Evolutionary conservation across 2,329 filamentous ascomycete species (phyloP).

Genomic region (Cryphonectria radicalis): DNA sequence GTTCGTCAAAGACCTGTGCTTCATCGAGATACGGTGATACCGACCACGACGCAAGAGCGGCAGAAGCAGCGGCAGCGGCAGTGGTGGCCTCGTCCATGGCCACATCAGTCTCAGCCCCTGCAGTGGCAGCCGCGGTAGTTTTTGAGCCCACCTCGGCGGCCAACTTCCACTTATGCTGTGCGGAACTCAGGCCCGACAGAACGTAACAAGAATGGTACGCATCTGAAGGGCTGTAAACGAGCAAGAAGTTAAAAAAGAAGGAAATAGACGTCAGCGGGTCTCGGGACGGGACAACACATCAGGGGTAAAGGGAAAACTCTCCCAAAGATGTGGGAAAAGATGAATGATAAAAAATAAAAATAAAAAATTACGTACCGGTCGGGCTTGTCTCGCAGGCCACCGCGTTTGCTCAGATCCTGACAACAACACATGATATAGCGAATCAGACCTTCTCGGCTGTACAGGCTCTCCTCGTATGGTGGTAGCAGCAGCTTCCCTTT

Average conservation of each 20-base stretch:
- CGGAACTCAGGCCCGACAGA: conserved; percentile 80
- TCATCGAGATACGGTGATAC: conserved; percentile 55
- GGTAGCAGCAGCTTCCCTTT: conserved; percentile 38
- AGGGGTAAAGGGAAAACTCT: neutral
- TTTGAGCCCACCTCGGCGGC: conserved; percentile 42
- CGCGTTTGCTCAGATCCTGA: conserved; percentile 71
- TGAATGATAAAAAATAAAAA: neutral
- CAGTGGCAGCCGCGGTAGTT: conserved; percentile 31
- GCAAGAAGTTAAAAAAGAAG: neutral
- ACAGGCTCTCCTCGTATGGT: conserved; percentile 56
- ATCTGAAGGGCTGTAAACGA: conserved; percentile 67
- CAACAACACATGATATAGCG: conserved; percentile 91
- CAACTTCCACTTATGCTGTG: conserved; percentile 70
- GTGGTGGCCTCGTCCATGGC: conserved; percentile 35
- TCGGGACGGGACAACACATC: conserved; percentile 4
- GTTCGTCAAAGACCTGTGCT: conserved; percentile 69
- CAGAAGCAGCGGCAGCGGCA: conserved; percentile 7
- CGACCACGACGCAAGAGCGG: conserved; percentile 42
- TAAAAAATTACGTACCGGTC: conserved; percentile 67
- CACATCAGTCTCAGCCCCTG: conserved; percentile 37
- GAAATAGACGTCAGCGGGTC: conserved; percentile 11
- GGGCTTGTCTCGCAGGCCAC: conserved; percentile 92
- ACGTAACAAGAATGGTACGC: conserved; percentile 95
- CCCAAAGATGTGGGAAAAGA: neutral
- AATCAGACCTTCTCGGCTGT: conserved; percentile 82